phyloP scores from a whole-genome alignment of 2,329 filamentous ascomycete species.

The Claviceps monticola region DNA sequence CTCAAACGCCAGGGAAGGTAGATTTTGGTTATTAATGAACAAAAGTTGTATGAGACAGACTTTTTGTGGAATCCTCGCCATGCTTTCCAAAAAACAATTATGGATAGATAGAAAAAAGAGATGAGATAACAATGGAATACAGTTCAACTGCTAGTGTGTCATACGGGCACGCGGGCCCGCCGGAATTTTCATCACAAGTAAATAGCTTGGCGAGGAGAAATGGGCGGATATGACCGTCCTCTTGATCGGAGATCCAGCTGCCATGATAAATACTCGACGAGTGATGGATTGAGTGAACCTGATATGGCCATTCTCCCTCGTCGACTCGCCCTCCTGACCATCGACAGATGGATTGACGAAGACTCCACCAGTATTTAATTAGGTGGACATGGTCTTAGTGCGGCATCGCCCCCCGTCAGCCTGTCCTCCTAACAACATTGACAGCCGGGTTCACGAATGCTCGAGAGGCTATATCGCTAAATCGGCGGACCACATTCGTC shows the following conservation, averaged over 20 bases:
- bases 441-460: slow-evolving; percentile 42
- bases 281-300: not conserved
- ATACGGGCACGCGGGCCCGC: too few relatives aligned
- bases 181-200: too few relatives aligned
- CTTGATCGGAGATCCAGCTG: too few relatives aligned
- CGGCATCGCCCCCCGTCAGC: not conserved
- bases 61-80: slow-evolving; percentile 18
- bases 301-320: not conserved
- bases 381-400: too few relatives aligned
- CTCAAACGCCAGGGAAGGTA: slow-evolving; percentile 13
- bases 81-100: slow-evolving; percentile 20
- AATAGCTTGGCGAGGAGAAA: too few relatives aligned
- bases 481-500: slow-evolving; percentile 57
- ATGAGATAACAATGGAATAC: not conserved
- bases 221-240: too few relatives aligned
- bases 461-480: slow-evolving; percentile 51
- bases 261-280: too few relatives aligned
- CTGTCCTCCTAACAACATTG: slow-evolving; percentile 25
- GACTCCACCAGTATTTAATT: too few relatives aligned
- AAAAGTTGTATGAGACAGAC: slow-evolving; percentile 1
- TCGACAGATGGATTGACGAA: too few relatives aligned
- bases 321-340: not conserved
- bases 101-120: not conserved
- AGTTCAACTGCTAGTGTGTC: too few relatives aligned
- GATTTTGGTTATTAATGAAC: not conserved